A percentile compares a stretch with the other conserved stretches of the same genome.
Evolutionary conservation across 441 rosid genomes (phyloP).

Genomic region (Brassica hybrid): DNA sequence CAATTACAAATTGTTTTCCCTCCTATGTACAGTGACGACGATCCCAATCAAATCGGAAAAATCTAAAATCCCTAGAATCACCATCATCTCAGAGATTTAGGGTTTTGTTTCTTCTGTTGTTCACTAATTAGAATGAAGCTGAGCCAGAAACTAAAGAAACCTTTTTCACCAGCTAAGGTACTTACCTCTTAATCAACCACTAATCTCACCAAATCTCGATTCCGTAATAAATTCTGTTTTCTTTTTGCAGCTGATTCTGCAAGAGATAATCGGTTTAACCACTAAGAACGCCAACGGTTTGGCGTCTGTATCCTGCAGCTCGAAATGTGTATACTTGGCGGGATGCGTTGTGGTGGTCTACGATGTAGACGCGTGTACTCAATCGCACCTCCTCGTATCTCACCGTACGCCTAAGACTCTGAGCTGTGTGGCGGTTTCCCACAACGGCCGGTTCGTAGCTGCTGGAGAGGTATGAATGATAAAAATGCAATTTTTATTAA

Average conservation of each 20-base stretch:
- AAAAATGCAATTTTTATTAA: not conserved
- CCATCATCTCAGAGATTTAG: slow-evolving; percentile 12
- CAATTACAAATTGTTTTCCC: slow-evolving; percentile 32
- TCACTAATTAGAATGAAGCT: slow-evolving; percentile 51
- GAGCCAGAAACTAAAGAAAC: slow-evolving; percentile 55
- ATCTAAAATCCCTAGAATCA: slow-evolving; percentile 26
- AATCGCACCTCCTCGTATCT: slow-evolving; percentile 71
- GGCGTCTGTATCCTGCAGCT: slow-evolving; percentile 52
- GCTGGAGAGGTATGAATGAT: slow-evolving; percentile 69
- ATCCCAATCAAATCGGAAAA: not conserved
- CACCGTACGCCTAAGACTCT: slow-evolving; percentile 74
- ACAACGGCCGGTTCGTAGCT: slow-evolving; percentile 72
- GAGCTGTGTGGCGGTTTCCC: slow-evolving; percentile 68
- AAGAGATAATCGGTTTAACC: slow-evolving; percentile 77
- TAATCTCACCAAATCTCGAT: slow-evolving; percentile 12
- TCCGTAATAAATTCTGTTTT: not conserved
- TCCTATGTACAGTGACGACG: slow-evolving; percentile 34
- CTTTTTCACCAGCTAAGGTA: slow-evolving; percentile 60
- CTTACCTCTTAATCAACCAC: slow-evolving; percentile 17
- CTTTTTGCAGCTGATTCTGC: slow-evolving; percentile 55
- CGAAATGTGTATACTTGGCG: slow-evolving; percentile 68
- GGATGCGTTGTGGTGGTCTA: slow-evolving; percentile 82
- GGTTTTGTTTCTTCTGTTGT: not conserved
- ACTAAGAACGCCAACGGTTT: slow-evolving; percentile 69
- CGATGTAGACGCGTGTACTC: slow-evolving; percentile 57